These are phyloP conservation scores for Sugiyamaella xylanicola DNA, from an alignment of 1,139 yeast species.

Conservation along the genomic window DNA sequence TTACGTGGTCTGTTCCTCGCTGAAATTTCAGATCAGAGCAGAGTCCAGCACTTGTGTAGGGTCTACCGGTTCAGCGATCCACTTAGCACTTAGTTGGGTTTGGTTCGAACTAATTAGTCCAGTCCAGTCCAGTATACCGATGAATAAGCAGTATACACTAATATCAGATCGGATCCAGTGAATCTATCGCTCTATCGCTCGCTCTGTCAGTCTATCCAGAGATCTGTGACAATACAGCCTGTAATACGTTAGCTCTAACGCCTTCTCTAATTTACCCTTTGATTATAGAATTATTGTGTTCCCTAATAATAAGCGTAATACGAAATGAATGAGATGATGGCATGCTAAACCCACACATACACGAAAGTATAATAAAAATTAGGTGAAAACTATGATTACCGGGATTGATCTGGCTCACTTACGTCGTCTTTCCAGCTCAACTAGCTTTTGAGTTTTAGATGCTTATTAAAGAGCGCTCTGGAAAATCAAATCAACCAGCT, in stretches of 20 bases:
- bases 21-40: too few species aligned
- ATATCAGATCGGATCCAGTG: too few species aligned
- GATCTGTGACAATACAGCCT: too few species aligned
- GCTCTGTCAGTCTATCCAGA: too few species aligned
- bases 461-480: neutral
- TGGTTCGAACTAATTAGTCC: neutral
- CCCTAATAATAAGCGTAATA: neutral
- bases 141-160: too few species aligned
- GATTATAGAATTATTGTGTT: too few species aligned
- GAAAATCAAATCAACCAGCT: neutral
- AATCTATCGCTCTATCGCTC: too few species aligned
- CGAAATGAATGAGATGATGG: neutral
- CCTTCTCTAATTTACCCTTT: neutral
- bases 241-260: neutral
- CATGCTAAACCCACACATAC: slow-evolving; percentile 2
- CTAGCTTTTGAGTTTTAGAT: neutral
- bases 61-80: too few species aligned
- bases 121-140: neutral
- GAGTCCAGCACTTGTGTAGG: too few species aligned
- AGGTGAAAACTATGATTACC: neutral
- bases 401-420: neutral
- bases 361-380: neutral
- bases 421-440: too few species aligned
- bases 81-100: too few species aligned
- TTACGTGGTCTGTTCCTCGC: too few species aligned